Conservation (phyloP, 2,329 filamentous ascomycete species). For the Macrophomina phaseolina region DNA sequence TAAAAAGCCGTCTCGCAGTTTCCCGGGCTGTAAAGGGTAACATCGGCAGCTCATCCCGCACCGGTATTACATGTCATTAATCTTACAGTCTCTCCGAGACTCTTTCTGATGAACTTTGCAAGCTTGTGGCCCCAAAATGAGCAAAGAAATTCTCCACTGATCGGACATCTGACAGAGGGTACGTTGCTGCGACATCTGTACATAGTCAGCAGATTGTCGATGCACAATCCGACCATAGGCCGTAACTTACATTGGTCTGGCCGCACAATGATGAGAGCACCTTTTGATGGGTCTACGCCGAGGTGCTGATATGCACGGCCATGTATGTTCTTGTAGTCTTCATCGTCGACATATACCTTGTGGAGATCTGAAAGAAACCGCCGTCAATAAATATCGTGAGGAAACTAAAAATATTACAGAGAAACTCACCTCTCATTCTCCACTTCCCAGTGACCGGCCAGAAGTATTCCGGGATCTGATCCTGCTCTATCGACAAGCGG, state of each 20-base stretch:
- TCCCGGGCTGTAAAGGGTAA: too few relatives aligned
- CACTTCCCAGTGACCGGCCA: constrained; percentile 62
- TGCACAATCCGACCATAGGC: too few relatives aligned
- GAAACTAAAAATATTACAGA: too few relatives aligned
- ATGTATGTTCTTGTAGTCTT: constrained; percentile 52
- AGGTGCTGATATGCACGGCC: constrained; percentile 60
- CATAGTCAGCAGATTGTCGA: neutral
- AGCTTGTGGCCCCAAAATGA: neutral
- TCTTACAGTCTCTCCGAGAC: neutral
- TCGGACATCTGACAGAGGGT: neutral
- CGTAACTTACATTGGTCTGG: constrained; percentile 51
- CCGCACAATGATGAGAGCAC: constrained; percentile 58
- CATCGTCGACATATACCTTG: constrained; percentile 65
- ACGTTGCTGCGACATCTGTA: constrained; percentile 2
- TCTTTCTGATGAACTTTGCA: too few relatives aligned
- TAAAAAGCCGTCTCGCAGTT: too few relatives aligned
- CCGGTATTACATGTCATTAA: neutral
- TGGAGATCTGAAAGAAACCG: constrained; percentile 55
- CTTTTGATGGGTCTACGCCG: constrained; percentile 51
- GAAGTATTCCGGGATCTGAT: constrained; percentile 62
- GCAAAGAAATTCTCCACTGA: neutral
- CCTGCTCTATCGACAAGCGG: constrained; percentile 56
- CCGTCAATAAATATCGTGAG: neutral
- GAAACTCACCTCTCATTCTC: constrained; percentile 57
- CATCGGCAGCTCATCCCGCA: too few relatives aligned